Evolutionary conservation across 192 early-diverging fungal genomes (phyloP).

Genomic region (Coemansia sp.): DNA sequence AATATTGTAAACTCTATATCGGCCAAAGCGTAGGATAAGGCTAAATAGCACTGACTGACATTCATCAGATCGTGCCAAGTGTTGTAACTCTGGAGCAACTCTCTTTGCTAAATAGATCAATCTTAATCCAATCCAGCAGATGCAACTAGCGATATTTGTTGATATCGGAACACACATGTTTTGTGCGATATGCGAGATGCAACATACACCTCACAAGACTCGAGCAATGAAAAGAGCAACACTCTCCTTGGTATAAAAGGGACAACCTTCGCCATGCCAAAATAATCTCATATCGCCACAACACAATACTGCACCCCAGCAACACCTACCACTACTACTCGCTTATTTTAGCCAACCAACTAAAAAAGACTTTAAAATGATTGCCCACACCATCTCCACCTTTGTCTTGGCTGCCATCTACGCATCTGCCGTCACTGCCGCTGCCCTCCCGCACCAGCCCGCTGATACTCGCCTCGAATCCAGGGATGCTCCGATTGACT

Average conservation of each 20-base stretch:
- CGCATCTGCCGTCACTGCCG: background rate
- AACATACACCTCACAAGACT: background rate
- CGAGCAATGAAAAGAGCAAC: background rate
- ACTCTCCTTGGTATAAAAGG: background rate
- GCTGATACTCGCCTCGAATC: background rate
- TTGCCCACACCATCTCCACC: background rate
- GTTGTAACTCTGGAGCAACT: background rate
- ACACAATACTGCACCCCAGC: background rate
- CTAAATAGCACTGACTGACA: no score
- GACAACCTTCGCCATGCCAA: background rate
- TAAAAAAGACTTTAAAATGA: background rate
- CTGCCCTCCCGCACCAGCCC: background rate
- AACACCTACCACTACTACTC: background rate
- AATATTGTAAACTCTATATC: no score
- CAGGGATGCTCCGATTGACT: background rate
- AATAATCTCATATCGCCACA: background rate
- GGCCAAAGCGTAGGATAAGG: no score
- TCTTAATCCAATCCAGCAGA: background rate
- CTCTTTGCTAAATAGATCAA: background rate
- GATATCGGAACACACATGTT: background rate
- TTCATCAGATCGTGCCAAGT: no score
- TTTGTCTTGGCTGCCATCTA: background rate
- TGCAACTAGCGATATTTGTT: background rate
- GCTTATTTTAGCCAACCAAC: background rate
- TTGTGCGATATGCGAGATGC: background rate